Conservation (phyloP, 2,329 filamentous ascomycete species). For the Nemania serpens region DNA sequence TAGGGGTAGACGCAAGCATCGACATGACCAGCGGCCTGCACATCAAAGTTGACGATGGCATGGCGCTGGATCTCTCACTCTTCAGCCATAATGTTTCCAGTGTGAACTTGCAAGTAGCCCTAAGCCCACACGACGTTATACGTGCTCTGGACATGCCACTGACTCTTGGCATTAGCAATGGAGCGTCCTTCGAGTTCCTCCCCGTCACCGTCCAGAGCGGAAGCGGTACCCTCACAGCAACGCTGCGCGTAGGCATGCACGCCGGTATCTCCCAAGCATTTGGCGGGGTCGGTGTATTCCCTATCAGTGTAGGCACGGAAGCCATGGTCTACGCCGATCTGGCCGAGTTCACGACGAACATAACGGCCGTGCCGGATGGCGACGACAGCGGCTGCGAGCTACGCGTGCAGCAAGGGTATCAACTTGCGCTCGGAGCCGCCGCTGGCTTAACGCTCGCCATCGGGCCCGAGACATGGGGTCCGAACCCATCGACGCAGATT, state of each 20-base stretch:
- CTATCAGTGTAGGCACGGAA: constrained; percentile 50
- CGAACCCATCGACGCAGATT: constrained; percentile 49
- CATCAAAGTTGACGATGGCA: constrained; percentile 56
- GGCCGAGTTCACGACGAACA: constrained; percentile 58
- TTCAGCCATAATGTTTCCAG: constrained; percentile 55
- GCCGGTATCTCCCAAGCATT: constrained; percentile 47
- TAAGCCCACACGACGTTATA: not conserved
- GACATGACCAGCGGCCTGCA: constrained; percentile 60
- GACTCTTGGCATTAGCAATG: constrained; percentile 45
- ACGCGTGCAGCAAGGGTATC: constrained; percentile 54
- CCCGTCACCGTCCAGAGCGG: constrained; percentile 55
- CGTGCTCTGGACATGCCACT: not conserved
- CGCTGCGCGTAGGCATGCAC: constrained; percentile 53
- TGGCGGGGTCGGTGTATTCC: constrained; percentile 28
- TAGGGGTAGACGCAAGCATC: constrained; percentile 52
- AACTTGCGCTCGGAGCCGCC: constrained; percentile 56
- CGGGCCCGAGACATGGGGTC: constrained; percentile 53
- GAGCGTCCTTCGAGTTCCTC: constrained; percentile 60
- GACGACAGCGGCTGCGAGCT: constrained; percentile 49
- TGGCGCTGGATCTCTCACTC: constrained; percentile 53
- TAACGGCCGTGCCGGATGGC: constrained; percentile 46
- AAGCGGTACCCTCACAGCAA: constrained; percentile 49
- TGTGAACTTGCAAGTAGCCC: constrained; percentile 52
- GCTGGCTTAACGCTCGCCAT: constrained; percentile 58
- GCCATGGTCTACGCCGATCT: constrained; percentile 56